A percentile compares a stretch with the other conserved stretches of the same genome.
phyloP scores from a whole-genome alignment of 2,329 filamentous ascomycete genomes.

The Xylaria sp. region DNA sequence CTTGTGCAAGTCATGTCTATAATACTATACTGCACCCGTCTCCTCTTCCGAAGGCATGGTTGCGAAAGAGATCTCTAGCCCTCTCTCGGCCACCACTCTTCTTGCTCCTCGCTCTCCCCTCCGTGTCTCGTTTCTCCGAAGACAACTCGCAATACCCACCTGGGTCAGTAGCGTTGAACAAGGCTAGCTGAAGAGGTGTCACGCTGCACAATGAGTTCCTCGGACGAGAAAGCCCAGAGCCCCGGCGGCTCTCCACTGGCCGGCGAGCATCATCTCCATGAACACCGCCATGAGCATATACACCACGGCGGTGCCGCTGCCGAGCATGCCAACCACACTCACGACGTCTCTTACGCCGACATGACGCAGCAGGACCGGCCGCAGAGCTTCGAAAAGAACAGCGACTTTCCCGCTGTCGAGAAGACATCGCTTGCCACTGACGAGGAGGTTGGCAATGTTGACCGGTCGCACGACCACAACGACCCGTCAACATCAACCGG shows the following conservation, averaged over 20 bases:
- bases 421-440: conserved; percentile 49
- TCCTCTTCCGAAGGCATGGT: conserved; percentile 4
- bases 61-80: conserved; percentile 19
- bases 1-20: conserved; percentile 19
- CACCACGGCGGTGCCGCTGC: conserved; percentile 55
- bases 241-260: conserved; percentile 42
- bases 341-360: conserved; percentile 62
- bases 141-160: conserved; percentile 6
- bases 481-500: conserved; percentile 37
- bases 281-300: conserved; percentile 54
- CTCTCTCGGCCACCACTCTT: conserved; percentile 27
- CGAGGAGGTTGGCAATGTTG: conserved; percentile 50
- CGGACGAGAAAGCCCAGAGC: conserved; percentile 42
- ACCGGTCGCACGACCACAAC: conserved; percentile 37
- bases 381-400: conserved; percentile 51
- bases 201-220: conserved; percentile 37
- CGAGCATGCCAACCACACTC: conserved; percentile 50
- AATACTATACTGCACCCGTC: conserved; percentile 30
- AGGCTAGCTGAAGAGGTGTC: conserved; percentile 2
- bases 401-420: conserved; percentile 53
- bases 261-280: conserved; percentile 51
- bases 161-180: conserved; percentile 18
- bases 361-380: conserved; percentile 52
- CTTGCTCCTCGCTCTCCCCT: conserved; percentile 22
- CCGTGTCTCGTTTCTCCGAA: conserved; percentile 35